Conservation (phyloP, 73 alveolate species). For the Paramecium biaurelia region DNA sequence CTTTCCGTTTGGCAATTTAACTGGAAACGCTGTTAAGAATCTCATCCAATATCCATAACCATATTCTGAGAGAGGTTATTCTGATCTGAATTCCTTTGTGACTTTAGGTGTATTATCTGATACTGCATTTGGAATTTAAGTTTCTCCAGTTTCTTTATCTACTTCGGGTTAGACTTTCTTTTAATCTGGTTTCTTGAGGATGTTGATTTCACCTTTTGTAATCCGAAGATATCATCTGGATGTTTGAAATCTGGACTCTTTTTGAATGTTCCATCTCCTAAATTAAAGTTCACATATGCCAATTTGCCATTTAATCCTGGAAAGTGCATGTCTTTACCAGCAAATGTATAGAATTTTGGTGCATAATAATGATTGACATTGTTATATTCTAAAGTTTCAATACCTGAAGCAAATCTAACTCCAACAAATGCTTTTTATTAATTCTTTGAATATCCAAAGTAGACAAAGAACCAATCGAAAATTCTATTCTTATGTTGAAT, state of each 20-base stretch:
- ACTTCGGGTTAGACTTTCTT: constrained; percentile 8
- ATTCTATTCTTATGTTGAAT: constrained; percentile 42
- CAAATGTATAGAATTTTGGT: background rate
- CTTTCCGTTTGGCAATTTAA: background rate
- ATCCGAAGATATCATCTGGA: background rate
- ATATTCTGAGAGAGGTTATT: background rate
- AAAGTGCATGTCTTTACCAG: constrained; percentile 14
- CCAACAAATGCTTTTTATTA: background rate
- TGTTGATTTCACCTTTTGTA: background rate
- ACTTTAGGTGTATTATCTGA: background rate
- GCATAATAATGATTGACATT: constrained; percentile 9
- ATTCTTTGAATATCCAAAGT: constrained; percentile 4
- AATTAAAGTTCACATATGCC: background rate
- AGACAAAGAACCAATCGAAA: constrained; percentile 37
- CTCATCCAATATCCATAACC: constrained; percentile 52
- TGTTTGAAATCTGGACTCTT: constrained; percentile 3
- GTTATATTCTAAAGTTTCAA: background rate
- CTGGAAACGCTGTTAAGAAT: constrained; percentile 13
- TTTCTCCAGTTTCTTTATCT: background rate
- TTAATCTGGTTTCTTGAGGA: background rate
- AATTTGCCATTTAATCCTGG: constrained; percentile 39
- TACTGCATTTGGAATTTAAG: background rate
- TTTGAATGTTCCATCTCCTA: constrained; percentile 43
- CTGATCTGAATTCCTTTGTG: background rate
- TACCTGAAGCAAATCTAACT: background rate